Percentiles rank a stretch among this genome's conserved stretches.
These are phyloP conservation scores for Ogataea populi-albae DNA, from an alignment of 805 yeast genomes.

Conservation along the genomic window DNA sequence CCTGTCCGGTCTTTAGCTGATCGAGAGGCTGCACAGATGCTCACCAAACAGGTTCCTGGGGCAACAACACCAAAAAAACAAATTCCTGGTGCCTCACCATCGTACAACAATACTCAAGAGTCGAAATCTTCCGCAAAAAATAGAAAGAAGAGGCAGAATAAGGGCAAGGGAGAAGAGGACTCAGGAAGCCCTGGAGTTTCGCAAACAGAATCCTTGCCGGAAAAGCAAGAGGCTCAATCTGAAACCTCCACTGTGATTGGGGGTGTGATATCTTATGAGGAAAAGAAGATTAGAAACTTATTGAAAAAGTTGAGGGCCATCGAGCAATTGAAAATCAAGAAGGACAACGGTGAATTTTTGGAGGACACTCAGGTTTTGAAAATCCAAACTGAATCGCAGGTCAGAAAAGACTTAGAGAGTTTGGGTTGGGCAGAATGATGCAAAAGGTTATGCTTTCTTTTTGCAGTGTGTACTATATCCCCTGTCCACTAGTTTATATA, in stretches of 20 bases:
- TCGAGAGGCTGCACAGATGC: slow-evolving; percentile 42
- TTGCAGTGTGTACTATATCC: too few relatives aligned
- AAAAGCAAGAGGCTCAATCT: slow-evolving; percentile 14
- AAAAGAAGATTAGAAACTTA: slow-evolving; percentile 86
- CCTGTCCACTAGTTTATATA: too few relatives aligned
- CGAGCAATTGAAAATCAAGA: slow-evolving; percentile 81
- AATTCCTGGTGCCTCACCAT: slow-evolving; percentile 58
- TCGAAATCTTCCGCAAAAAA: slow-evolving; percentile 69
- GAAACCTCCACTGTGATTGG: slow-evolving; percentile 47
- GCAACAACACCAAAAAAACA: slow-evolving; percentile 32
- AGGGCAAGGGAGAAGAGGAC: slow-evolving; percentile 34
- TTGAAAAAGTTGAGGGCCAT: slow-evolving; percentile 95
- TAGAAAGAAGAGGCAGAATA: slow-evolving; percentile 69
- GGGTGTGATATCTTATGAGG: slow-evolving; percentile 73
- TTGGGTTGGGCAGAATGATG: slow-evolving; percentile 58
- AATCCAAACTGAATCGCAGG: slow-evolving; percentile 80
- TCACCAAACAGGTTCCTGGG: slow-evolving; percentile 28
- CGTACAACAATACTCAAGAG: slow-evolving; percentile 29
- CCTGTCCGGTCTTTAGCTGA: slow-evolving; percentile 54
- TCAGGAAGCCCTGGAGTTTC: slow-evolving; percentile 2
- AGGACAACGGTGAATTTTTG: slow-evolving; percentile 75
- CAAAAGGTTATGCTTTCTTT: background rate
- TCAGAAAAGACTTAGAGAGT: slow-evolving; percentile 66
- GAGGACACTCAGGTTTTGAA: slow-evolving; percentile 93
- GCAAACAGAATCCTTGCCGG: slow-evolving; percentile 2